Evolutionary conservation across 805 yeast genomes (phyloP), one percentile per base, ranked within the genome.

Genomic region (Ogataea siamensis): DNA sequence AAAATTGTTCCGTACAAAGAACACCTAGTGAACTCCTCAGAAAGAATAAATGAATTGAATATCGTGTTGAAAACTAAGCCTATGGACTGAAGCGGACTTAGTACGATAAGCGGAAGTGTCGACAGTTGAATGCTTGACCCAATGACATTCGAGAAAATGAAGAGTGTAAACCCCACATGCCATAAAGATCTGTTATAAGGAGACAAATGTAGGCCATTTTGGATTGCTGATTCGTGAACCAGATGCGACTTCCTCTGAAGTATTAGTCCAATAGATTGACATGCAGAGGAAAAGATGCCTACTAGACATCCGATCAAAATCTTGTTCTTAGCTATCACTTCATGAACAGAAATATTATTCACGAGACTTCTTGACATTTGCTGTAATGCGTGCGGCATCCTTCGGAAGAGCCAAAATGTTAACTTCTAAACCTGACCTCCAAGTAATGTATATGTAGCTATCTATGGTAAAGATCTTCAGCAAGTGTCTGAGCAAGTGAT

Each of bases 41-140:
- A 68, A 10, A 87, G 72, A 10, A 87, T 60, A 8, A 85, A 40
- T 13, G 83, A 58, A 28, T 93, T 85, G 52, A 87, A 75, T 2
- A 85, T 59, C 0, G 93, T 77, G 60, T 88, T 88, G 68, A 88
- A 87, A 2, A 87, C 88, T n/a, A 88, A 68, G 0, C 96, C 95
- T 16, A 82, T 77, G 17, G 94, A 87, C 57, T 87, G 96, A 38
- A 87, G 63, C 0, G 96, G 95, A 16, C 88, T 80, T 41, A 87
- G 60, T 2, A 88, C 72, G 29, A 87, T 81, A 43, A 88, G 65
- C 1, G 96, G 96, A 28, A 87, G 66, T 2, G 95, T 83, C 1
- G 93, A 76, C 25, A 88, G 78, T 62, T 88, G 96, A 18, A 87
- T 82, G 13, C 83, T 68, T 2, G 93, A 82, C 2, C 96, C 96